Percentiles rank a stretch among this genome's conserved stretches.
Evolutionary conservation across 805 yeast species (phyloP).

Genomic region (Wickerhamomyces tratensis): DNA sequence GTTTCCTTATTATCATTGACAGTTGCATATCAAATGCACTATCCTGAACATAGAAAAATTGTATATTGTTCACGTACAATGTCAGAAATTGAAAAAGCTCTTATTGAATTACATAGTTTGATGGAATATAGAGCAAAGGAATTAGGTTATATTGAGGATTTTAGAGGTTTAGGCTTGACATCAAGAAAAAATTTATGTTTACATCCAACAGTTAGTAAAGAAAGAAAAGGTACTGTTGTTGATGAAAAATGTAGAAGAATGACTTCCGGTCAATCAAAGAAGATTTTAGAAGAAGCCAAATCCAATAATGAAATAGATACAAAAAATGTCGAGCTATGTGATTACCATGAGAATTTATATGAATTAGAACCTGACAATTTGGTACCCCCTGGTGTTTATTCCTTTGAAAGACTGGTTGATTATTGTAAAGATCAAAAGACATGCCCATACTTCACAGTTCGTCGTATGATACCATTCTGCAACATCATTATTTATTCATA

Average conservation of each 20-base stretch:
- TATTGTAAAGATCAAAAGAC: slow-evolving; percentile 74
- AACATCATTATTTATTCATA: slow-evolving; percentile 92
- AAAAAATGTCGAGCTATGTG: slow-evolving; percentile 57
- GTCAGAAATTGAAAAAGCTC: slow-evolving; percentile 97
- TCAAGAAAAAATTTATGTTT: slow-evolving; percentile 91
- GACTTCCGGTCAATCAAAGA: slow-evolving; percentile 84
- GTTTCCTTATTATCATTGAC: slow-evolving; percentile 85
- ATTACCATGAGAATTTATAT: slow-evolving; percentile 83
- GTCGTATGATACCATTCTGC: slow-evolving; percentile 95
- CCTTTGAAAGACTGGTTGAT: slow-evolving; percentile 74
- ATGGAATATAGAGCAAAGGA: slow-evolving; percentile 83
- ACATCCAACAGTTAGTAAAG: slow-evolving; percentile 81
- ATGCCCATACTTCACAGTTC: slow-evolving; percentile 95
- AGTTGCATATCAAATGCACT: slow-evolving; percentile 89
- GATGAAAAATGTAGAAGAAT: slow-evolving; percentile 94
- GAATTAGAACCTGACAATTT: slow-evolving; percentile 81
- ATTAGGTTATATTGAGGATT: slow-evolving; percentile 81
- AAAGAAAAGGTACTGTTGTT: slow-evolving; percentile 83
- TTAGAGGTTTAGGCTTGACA: slow-evolving; percentile 89
- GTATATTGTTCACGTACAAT: slow-evolving; percentile 98
- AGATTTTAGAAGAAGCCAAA: slow-evolving; percentile 44
- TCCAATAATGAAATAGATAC: slow-evolving; percentile 22
- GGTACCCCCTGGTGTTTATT: slow-evolving; percentile 88
- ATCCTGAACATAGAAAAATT: slow-evolving; percentile 89
- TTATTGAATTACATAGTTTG: slow-evolving; percentile 78